Base-by-base conservation (phyloP, 1,139 yeast genomes). In the Magnusiomyces suaveolens region DNA sequence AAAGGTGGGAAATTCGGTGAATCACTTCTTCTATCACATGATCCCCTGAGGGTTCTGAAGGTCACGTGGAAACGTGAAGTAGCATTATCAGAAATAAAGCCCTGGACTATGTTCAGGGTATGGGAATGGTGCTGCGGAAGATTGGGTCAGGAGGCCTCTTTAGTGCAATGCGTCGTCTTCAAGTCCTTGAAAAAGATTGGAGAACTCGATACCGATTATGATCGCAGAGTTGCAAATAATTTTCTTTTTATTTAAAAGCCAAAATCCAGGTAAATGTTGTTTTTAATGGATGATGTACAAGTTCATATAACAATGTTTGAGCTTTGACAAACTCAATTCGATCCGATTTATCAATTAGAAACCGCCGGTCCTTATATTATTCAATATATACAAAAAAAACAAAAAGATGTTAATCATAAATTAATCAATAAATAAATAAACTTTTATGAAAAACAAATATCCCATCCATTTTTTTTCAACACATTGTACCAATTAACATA, bases 381-480 rank as follows among this genome's bases (percentile, higher is more conserved):
- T n/a, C n/a, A n/a, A n/a, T n/a, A n/a, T n/a, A n/a, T n/a, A n/a
- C n/a, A n/a, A 29, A 29, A 29, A 29, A 29, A 29, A 29, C 33
- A 29, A 12, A 12, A 6, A 29, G 33, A 29, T 6, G 12, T 29
- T 6, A 29, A 29, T 29, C 12, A 29, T 29, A 29, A 29, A 29
- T 29, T 29, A 36, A 36, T n/a, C n/a, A 36, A 16, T 36, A 36
- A 14, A 8, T 36, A 36, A 14, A 36, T 36, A 51, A 10, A 20
- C 20, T 21, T 26, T 46, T 64, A 80, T 1, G 92, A 94, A 74
- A 86, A 84, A 67, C 84, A 83, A 52, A 86, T 72, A 64, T 85
- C 87, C 94, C 92, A 85, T 3, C 86, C 88, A 52, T 84, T 69
- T 10, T 76, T 77, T 58, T 81, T 79, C 46, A 86, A 79, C 50